Conservation (phyloP, 2,329 filamentous ascomycete species). For the Pezicula neosporulosa region DNA sequence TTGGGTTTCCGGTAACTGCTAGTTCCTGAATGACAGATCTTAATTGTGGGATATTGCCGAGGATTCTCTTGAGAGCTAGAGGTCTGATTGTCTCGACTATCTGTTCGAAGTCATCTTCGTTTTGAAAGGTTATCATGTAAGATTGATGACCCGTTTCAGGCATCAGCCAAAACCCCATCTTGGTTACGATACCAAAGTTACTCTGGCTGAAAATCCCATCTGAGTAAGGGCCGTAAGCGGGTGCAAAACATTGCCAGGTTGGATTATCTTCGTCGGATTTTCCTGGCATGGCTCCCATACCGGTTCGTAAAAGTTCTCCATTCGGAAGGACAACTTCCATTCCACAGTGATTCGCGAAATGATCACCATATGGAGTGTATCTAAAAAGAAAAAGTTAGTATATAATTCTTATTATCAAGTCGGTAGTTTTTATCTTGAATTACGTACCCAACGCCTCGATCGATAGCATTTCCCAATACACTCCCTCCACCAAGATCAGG, state of each 20-base stretch:
- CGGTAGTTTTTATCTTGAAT: background rate
- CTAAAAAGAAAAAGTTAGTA: slow-evolving; percentile 12
- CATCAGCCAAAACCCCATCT: slow-evolving; percentile 53
- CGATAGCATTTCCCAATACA: slow-evolving; percentile 40
- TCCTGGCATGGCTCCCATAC: slow-evolving; percentile 42
- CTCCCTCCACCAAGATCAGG: slow-evolving; percentile 37
- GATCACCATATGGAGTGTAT: slow-evolving; percentile 43
- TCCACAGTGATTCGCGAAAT: slow-evolving; percentile 36
- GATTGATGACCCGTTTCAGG: slow-evolving; percentile 44
- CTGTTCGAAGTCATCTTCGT: slow-evolving; percentile 44
- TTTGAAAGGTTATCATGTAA: slow-evolving; percentile 40
- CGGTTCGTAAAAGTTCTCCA: slow-evolving; percentile 41
- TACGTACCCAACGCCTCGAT: slow-evolving; percentile 39
- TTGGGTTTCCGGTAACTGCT: slow-evolving; percentile 26
- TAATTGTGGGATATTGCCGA: slow-evolving; percentile 28
- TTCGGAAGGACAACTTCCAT: slow-evolving; percentile 42
- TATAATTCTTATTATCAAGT: too few species aligned
- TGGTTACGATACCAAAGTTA: slow-evolving; percentile 50
- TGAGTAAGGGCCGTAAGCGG: slow-evolving; percentile 36
- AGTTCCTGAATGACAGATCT: slow-evolving; percentile 28
- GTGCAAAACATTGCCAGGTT: slow-evolving; percentile 35
- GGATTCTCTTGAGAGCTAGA: slow-evolving; percentile 21
- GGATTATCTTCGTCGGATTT: slow-evolving; percentile 31
- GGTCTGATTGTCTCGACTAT: slow-evolving; percentile 43
- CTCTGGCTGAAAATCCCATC: slow-evolving; percentile 48